phyloP scores from a whole-genome alignment of 768 basidiomycete species.

The Stropharia rugosoannulata region DNA sequence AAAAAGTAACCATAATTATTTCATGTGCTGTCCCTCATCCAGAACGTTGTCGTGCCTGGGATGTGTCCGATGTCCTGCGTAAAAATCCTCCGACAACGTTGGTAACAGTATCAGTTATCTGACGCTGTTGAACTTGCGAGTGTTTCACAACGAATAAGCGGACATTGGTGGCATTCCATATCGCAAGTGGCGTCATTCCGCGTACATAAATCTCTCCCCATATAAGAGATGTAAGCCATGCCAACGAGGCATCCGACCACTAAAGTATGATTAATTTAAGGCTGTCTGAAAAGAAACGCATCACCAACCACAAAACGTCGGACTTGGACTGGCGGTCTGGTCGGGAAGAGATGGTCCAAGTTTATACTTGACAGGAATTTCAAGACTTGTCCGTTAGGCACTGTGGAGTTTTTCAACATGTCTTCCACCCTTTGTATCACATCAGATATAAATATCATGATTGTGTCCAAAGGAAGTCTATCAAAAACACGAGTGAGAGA shows the following conservation, averaged over 20 bases:
- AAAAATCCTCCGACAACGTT: slow-evolving; percentile 81
- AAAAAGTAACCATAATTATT: not conserved
- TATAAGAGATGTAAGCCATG: slow-evolving; percentile 91
- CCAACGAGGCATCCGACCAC: slow-evolving; percentile 91
- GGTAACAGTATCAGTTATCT: slow-evolving; percentile 76
- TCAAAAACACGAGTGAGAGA: not conserved
- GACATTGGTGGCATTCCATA: slow-evolving; percentile 91
- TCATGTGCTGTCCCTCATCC: not conserved
- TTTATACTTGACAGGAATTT: slow-evolving; percentile 73
- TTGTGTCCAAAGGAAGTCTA: slow-evolving; percentile 87
- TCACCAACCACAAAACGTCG: slow-evolving; percentile 73
- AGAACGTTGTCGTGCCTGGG: slow-evolving; percentile 11
- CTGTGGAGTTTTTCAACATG: slow-evolving; percentile 65
- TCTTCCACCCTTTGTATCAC: slow-evolving; percentile 83
- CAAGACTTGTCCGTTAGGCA: slow-evolving; percentile 66
- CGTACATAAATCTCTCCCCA: slow-evolving; percentile 97
- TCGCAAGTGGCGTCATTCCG: slow-evolving; percentile 80
- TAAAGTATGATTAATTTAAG: slow-evolving; percentile 24
- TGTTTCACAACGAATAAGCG: slow-evolving; percentile 92
- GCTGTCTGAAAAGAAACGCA: slow-evolving; percentile 1
- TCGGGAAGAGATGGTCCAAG: slow-evolving; percentile 73
- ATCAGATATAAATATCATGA: slow-evolving; percentile 88
- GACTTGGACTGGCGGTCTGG: slow-evolving; percentile 59
- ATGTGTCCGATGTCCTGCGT: slow-evolving; percentile 46
- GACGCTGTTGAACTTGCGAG: slow-evolving; percentile 63